Evolutionary conservation across 306 rosid species (phyloP), one percentile per base, ranked within the genome.

Genomic region (Gleditsia sinensis): DNA sequence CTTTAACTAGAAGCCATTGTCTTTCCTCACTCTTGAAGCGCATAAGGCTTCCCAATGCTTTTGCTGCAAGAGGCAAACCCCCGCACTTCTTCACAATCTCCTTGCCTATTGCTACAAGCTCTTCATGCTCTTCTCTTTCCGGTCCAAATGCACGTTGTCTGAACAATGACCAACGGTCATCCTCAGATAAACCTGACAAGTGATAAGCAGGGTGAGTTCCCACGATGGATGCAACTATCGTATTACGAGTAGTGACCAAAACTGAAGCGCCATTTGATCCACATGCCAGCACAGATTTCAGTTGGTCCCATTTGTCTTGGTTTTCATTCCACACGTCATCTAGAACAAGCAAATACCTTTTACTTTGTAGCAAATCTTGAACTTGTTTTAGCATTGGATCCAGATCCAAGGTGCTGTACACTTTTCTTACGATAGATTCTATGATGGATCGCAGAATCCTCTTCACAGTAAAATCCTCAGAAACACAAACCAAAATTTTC

Each of bases 21-120:
- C 3, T 20, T 65, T 51, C 75, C 9, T 69, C 78, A 1, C 7
- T 64, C 72, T 82, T 53, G 9, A 50, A 43, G n/a, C 71, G 27
- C 62, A 79, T 42, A 4, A 72, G 19, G 57, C 86, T 65, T 28
- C 80, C 78, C 20, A 79, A 19, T 17, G 75, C 45, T 42, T 75
- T 78, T 1, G 80, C 67, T 0, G 83, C 81, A 8, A 82, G 37
- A 17, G 80, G 83, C 0, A 63, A 66, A 5, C 82, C 82, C 2
- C 10, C 23, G 16, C 85, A 84, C 32, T 77, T 84, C 13, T 1
- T 37, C 23, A 73, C 57, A 2, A 77, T 77, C 46, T 78, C 63
- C 30, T 69, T 21, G 11, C 82, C 80, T 8, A 79, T 79, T 8
- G 24, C 0, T 3, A 72, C 36, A 3, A 82, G 79, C 1, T 73